Evolutionary conservation across 2,329 filamentous ascomycete species (phyloP).

Genomic region (Trichoderma sp.): DNA sequence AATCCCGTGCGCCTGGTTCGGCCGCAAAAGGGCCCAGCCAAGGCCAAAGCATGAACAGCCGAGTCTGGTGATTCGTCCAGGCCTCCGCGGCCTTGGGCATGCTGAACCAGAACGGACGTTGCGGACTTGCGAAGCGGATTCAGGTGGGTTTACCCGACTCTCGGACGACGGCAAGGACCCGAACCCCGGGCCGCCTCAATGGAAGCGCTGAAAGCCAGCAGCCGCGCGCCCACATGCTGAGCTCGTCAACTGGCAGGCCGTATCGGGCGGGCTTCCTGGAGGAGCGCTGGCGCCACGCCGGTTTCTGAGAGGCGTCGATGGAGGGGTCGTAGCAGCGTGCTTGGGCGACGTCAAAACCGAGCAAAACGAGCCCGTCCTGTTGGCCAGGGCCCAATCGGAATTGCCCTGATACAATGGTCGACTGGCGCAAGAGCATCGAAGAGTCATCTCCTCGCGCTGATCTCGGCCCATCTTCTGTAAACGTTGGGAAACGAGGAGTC

Average conservation of each 20-base stretch:
- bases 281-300: slow-evolving; percentile 25
- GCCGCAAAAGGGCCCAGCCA: neutral
- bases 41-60: slow-evolving; percentile 6
- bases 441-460: slow-evolving; percentile 20
- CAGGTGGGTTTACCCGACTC: slow-evolving; percentile 18
- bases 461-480: neutral
- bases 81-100: slow-evolving; percentile 7
- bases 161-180: slow-evolving; percentile 24
- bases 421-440: neutral
- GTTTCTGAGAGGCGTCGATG: slow-evolving; percentile 23
- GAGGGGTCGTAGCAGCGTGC: slow-evolving; percentile 2
- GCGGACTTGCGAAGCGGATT: slow-evolving; percentile 25
- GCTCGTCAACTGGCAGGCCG: neutral
- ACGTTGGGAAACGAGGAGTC: neutral
- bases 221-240: slow-evolving; percentile 5
- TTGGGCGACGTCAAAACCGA: slow-evolving; percentile 1
- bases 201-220: neutral
- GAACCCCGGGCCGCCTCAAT: slow-evolving; percentile 15
- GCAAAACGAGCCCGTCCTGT: neutral
- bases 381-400: slow-evolving; percentile 15
- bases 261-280: slow-evolving; percentile 9
- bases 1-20: slow-evolving; percentile 4
- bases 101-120: neutral
- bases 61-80: slow-evolving; percentile 14
- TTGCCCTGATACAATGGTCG: neutral